Percentiles rank a stretch among this genome's conserved stretches.
These are phyloP conservation scores for Pythium aphanidermatum DNA, from an alignment of 352 stramenopile genomes.

Conservation along the genomic window DNA sequence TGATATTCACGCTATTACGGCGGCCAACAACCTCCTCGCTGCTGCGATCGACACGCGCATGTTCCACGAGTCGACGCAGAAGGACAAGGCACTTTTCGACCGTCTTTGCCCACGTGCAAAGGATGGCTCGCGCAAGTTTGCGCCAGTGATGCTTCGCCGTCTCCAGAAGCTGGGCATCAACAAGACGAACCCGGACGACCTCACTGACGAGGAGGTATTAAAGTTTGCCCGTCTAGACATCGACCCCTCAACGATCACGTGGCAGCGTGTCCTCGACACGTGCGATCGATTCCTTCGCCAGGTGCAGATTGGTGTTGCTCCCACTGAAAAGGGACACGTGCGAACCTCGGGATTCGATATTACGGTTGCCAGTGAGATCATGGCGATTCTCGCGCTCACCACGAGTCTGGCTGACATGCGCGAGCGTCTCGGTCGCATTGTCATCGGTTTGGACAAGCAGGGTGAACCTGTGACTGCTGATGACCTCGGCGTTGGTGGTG, in stretches of 20 bases:
- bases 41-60: constrained; percentile 98
- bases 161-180: constrained; percentile 95
- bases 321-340: constrained; percentile 88
- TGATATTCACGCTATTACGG: constrained; percentile 98
- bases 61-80: constrained; percentile 93
- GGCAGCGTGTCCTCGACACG: constrained; percentile 96
- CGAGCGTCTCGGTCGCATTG: constrained; percentile 91
- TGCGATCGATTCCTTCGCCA: constrained; percentile 95
- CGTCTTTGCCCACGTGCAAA: constrained; percentile 82
- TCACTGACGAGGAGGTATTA: constrained; percentile 91
- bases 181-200: constrained; percentile 88
- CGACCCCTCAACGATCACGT: constrained; percentile 90
- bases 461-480: constrained; percentile 93
- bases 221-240: constrained; percentile 95
- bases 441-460: constrained; percentile 85
- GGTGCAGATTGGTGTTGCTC: constrained; percentile 86
- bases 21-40: constrained; percentile 97
- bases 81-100: constrained; percentile 81
- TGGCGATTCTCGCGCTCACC: constrained; percentile 96
- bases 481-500: constrained; percentile 95
- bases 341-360: constrained; percentile 77
- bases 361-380: constrained; percentile 97
- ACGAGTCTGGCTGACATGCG: constrained; percentile 93
- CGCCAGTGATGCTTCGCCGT: constrained; percentile 88
- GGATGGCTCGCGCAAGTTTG: constrained; percentile 81